phyloP scores from a whole-genome alignment of 495 filamentous ascomycete genomes.

The Glonium stellatum region DNA sequence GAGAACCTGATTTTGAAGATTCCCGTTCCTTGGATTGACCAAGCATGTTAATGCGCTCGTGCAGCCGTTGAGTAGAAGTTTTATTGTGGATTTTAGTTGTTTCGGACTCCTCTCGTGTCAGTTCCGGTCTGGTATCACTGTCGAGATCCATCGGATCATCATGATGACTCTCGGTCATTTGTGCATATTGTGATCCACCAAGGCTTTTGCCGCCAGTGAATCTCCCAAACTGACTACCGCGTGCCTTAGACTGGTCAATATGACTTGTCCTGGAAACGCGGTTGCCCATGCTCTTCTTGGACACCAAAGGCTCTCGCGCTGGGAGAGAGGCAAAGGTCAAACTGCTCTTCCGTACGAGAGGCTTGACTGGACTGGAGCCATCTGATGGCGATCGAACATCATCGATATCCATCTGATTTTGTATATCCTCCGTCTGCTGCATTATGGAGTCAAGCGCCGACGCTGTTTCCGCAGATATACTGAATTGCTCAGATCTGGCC shows the following conservation, averaged over 20 bases:
- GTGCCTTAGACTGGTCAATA: slow-evolving; percentile 55
- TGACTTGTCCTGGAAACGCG: slow-evolving; percentile 72
- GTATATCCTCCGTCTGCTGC: slow-evolving; percentile 18
- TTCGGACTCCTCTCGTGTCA: slow-evolving; percentile 35
- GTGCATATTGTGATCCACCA: slow-evolving; percentile 41
- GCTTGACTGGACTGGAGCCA: slow-evolving; percentile 53
- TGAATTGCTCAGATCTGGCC: slow-evolving; percentile 11
- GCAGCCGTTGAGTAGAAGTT: slow-evolving; percentile 81
- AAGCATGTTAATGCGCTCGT: slow-evolving; percentile 89
- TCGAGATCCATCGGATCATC: slow-evolving; percentile 54
- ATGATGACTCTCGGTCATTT: slow-evolving; percentile 44
- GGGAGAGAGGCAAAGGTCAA: slow-evolving; percentile 88
- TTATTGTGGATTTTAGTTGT: slow-evolving; percentile 64
- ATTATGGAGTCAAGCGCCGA: slow-evolving; percentile 1
- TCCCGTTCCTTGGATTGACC: slow-evolving; percentile 49
- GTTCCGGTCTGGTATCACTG: slow-evolving; percentile 39
- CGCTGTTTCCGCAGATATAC: slow-evolving; percentile 12
- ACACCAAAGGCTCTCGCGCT: slow-evolving; percentile 76
- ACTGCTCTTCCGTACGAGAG: slow-evolving; percentile 80
- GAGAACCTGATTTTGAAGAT: slow-evolving; percentile 1
- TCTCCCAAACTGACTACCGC: slow-evolving; percentile 57
- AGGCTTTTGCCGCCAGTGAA: slow-evolving; percentile 53
- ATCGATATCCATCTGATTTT: slow-evolving; percentile 46
- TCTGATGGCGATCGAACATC: slow-evolving; percentile 55
- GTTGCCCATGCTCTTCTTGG: slow-evolving; percentile 69